These are phyloP conservation scores for Leucaena leucocephala DNA, from an alignment of 306 rosid genomes.

Conservation along the genomic window DNA sequence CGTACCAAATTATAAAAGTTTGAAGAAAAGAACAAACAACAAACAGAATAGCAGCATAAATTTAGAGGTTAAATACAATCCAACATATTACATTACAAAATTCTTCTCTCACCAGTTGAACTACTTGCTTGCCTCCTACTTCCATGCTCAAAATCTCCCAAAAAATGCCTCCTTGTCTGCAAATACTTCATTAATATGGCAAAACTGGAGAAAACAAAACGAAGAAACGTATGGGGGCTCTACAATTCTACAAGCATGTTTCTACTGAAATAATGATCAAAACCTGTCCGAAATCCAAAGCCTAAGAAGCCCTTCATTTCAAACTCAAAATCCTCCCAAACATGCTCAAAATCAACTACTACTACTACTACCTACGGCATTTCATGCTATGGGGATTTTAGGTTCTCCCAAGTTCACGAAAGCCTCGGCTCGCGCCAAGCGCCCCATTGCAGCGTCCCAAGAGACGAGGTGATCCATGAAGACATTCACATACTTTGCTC, in stretches of 20 bases:
- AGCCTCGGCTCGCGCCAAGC: constrained; percentile 70
- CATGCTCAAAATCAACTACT: not conserved
- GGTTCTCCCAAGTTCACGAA: constrained; percentile 92
- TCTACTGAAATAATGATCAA: constrained; percentile 17
- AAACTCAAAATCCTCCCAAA: constrained; percentile 13
- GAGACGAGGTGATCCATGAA: constrained; percentile 88
- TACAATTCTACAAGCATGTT: not conserved
- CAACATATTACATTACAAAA: not conserved
- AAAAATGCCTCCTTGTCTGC: constrained; percentile 14
- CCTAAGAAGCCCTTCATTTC: constrained; percentile 32
- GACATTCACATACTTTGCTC: constrained; percentile 67
- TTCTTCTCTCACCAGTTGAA: not conserved
- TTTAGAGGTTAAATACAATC: not conserved
- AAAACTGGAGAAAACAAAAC: constrained; percentile 37
- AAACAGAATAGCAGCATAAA: not conserved
- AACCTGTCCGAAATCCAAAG: constrained; percentile 11
- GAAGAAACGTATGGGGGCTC: constrained; percentile 28
- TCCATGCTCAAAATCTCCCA: constrained; percentile 9
- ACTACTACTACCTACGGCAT: not conserved
- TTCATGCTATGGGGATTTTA: constrained; percentile 74
- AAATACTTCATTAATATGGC: constrained; percentile 34
- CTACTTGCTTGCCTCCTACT: constrained; percentile 25
- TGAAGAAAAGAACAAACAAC: not conserved
- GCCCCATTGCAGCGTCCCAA: constrained; percentile 76
- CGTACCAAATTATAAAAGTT: not conserved